These are phyloP conservation scores for Xylariaceae sp. DNA, from an alignment of 2,329 filamentous ascomycete species.

Conservation along the genomic window DNA sequence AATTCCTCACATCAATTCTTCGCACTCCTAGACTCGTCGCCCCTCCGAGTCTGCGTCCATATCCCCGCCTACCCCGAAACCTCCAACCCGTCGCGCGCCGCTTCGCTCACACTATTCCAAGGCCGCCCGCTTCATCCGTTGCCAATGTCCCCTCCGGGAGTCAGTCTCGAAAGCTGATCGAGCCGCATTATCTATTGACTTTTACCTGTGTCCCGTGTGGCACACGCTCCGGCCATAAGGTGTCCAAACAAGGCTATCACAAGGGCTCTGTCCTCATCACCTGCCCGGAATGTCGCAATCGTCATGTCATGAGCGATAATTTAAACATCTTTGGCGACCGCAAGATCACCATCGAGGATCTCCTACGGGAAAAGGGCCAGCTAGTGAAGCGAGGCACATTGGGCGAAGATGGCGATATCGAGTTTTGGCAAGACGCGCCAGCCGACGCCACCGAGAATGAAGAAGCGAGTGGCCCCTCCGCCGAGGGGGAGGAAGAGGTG, in stretches of 20 bases:
- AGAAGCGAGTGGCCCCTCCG: constrained; percentile 1
- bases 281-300: constrained; percentile 78
- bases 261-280: constrained; percentile 81
- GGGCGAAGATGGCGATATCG: constrained; percentile 75
- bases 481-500: not conserved
- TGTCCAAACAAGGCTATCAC: constrained; percentile 95
- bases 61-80: constrained; percentile 24
- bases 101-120: constrained; percentile 30
- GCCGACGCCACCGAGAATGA: not conserved
- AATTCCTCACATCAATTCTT: constrained; percentile 13
- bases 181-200: constrained; percentile 76
- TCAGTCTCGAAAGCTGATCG: constrained; percentile 30
- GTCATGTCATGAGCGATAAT: constrained; percentile 90
- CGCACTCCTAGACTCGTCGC: constrained; percentile 14
- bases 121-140: constrained; percentile 15
- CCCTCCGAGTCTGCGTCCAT: constrained; percentile 20
- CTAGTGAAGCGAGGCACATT: constrained; percentile 66
- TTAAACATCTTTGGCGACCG: constrained; percentile 70
- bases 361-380: constrained; percentile 70
- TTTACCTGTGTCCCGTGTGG: constrained; percentile 91
- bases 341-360: constrained; percentile 66
- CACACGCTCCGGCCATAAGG: constrained; percentile 70
- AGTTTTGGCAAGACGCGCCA: constrained; percentile 79
- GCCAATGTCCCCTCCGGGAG: constrained; percentile 1
- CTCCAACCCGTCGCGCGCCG: constrained; percentile 23